A percentile compares a stretch with the other conserved stretches of the same genome.
Evolutionary conservation across 2,329 filamentous ascomycete species (phyloP).

Genomic region (Aspergillus sp.): DNA sequence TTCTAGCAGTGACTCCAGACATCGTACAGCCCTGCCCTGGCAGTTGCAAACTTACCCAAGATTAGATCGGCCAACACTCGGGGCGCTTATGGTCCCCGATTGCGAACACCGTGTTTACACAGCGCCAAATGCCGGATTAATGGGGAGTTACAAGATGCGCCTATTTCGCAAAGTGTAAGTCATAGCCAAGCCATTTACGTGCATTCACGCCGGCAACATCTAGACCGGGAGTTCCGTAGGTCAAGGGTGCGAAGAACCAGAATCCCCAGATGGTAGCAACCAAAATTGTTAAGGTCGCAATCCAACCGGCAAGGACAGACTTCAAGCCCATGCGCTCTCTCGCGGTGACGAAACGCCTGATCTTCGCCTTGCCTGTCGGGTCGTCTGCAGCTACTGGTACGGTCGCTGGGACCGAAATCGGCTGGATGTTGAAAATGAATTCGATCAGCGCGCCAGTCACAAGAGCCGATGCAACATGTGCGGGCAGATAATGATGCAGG

Average conservation of each 20-base stretch:
- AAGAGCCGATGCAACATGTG: slow-evolving; percentile 85
- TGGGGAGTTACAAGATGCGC: background rate
- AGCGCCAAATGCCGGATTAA: background rate
- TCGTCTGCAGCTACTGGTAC: slow-evolving; percentile 52
- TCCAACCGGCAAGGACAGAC: slow-evolving; percentile 76
- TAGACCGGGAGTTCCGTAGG: slow-evolving; percentile 90
- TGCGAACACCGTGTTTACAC: background rate
- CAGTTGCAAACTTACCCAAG: background rate
- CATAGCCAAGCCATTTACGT: slow-evolving; percentile 95
- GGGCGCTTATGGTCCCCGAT: background rate
- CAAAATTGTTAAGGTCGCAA: slow-evolving; percentile 71
- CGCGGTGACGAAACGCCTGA: slow-evolving; percentile 67
- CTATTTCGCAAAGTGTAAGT: slow-evolving; percentile 98
- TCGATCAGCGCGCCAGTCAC: slow-evolving; percentile 90
- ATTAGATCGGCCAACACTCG: background rate
- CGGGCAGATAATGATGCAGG: slow-evolving; percentile 94
- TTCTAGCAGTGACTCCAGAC: background rate
- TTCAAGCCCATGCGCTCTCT: slow-evolving; percentile 77
- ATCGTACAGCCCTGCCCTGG: background rate
- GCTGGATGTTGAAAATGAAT: slow-evolving; percentile 92
- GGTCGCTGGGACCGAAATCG: slow-evolving; percentile 42
- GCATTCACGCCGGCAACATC: slow-evolving; percentile 73
- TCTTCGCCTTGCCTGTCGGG: slow-evolving; percentile 41
- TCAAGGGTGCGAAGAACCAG: slow-evolving; percentile 91
- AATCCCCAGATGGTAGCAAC: slow-evolving; percentile 71